phyloP scores from a whole-genome alignment of 148 eudicot species.

The Linanthus parryae region DNA sequence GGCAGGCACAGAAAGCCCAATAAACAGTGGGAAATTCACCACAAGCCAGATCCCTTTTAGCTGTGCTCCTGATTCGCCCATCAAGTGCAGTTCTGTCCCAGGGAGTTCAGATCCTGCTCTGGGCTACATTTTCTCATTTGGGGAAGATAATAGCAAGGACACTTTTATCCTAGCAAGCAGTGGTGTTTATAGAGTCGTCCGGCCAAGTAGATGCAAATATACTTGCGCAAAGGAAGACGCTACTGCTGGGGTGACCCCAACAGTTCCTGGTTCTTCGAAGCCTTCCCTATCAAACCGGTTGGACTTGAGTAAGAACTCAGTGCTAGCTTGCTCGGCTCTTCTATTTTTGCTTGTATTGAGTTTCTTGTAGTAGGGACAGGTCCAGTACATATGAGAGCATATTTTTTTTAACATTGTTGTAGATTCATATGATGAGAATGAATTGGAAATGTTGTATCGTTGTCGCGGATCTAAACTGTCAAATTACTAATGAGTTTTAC shows the following conservation, averaged over 20 bases:
- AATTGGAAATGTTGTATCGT: too few relatives aligned
- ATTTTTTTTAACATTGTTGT: background rate
- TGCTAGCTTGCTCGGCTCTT: slow-evolving; percentile 10
- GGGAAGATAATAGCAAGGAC: slow-evolving; percentile 66
- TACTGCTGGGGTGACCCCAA: slow-evolving; percentile 11
- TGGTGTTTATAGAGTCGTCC: slow-evolving; percentile 70
- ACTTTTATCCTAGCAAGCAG: slow-evolving; percentile 53
- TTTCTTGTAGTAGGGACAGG: slow-evolving; percentile 5
- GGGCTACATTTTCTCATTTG: slow-evolving; percentile 70
- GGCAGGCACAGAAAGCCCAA: slow-evolving; percentile 68
- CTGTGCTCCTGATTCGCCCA: slow-evolving; percentile 72
- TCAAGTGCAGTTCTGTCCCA: slow-evolving; percentile 42
- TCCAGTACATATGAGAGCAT: background rate
- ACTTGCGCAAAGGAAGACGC: slow-evolving; percentile 55
- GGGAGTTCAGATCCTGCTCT: slow-evolving; percentile 52
- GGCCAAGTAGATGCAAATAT: slow-evolving; percentile 64
- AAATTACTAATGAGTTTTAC: too few relatives aligned
- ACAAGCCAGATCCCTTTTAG: slow-evolving; percentile 29
- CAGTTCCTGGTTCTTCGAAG: slow-evolving; percentile 16
- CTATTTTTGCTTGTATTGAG: slow-evolving; percentile 6
- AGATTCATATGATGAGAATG: background rate
- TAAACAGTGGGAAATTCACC: slow-evolving; percentile 63
- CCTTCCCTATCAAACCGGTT: slow-evolving; percentile 15
- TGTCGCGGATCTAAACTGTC: too few relatives aligned
- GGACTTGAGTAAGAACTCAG: background rate